A percentile compares a stretch with the other conserved stretches of the same genome.
These are phyloP conservation scores for Radiomyces spectabilis DNA, from an alignment of 192 early-diverging fungal genomes.

Conservation along the genomic window DNA sequence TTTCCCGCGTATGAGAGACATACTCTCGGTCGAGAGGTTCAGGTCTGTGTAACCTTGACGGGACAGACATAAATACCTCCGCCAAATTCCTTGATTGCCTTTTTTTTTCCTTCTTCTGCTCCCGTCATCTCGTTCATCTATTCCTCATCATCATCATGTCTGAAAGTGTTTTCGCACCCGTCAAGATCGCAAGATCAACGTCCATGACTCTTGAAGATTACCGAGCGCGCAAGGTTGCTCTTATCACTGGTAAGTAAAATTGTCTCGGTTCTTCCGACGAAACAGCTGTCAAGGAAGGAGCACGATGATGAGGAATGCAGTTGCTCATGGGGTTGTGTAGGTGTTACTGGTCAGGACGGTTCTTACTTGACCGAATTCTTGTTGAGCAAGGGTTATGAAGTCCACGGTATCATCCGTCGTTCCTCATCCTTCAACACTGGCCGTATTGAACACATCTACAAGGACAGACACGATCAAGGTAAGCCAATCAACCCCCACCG, in stretches of 20 bases:
- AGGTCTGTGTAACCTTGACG: too few species aligned
- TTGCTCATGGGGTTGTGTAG: conserved; percentile 19
- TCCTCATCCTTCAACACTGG: conserved; percentile 85
- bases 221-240: conserved; percentile 50
- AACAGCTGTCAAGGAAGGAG: background rate
- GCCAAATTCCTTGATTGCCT: background rate
- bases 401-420: conserved; percentile 74
- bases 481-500: conserved; percentile 11
- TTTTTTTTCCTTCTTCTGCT: conserved; percentile 13
- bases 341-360: conserved; percentile 79
- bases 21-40: too few species aligned
- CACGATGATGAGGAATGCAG: background rate
- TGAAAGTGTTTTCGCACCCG: conserved; percentile 26
- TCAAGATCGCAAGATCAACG: conserved; percentile 1
- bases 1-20: too few species aligned
- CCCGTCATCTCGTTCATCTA: too few species aligned
- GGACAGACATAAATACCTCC: too few species aligned
- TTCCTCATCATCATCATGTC: conserved; percentile 17
- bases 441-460: conserved; percentile 72
- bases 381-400: conserved; percentile 66
- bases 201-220: conserved; percentile 45
- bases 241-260: conserved; percentile 51
- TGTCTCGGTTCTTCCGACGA: background rate
- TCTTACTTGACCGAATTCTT: conserved; percentile 71
- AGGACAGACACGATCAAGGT: conserved; percentile 57